These are phyloP conservation scores for Acer yangbiense DNA, from an alignment of 345 rosid species.

Conservation along the genomic window DNA sequence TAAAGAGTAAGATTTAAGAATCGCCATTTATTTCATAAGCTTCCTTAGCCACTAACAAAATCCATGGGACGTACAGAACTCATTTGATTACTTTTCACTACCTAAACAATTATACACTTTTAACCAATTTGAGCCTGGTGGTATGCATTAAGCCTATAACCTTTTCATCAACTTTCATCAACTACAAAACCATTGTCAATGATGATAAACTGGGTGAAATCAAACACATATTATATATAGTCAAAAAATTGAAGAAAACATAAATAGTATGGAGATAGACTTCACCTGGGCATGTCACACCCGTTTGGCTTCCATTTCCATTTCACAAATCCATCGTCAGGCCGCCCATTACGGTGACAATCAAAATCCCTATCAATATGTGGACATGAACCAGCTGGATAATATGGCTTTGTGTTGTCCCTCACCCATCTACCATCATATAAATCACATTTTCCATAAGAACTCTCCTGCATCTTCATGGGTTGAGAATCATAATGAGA, in stretches of 20 bases:
- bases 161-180: background rate
- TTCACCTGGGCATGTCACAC: slow-evolving; percentile 68
- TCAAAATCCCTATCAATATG: slow-evolving; percentile 72
- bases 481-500: background rate
- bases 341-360: slow-evolving; percentile 73
- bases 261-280: background rate
- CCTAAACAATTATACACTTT: slow-evolving; percentile 1
- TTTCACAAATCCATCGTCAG: slow-evolving; percentile 63
- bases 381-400: slow-evolving; percentile 80
- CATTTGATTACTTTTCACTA: background rate
- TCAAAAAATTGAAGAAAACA: background rate
- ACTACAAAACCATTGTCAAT: background rate
- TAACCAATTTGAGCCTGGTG: background rate
- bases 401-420: slow-evolving; percentile 70
- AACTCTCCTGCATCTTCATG: slow-evolving; percentile 1
- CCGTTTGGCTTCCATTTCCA: slow-evolving; percentile 92
- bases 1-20: background rate
- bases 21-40: background rate
- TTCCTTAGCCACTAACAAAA: background rate
- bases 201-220: background rate
- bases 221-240: background rate
- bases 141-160: background rate
- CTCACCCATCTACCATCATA: slow-evolving; percentile 84
- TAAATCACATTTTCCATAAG: slow-evolving; percentile 53
- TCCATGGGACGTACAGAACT: background rate